Base-by-base conservation (phyloP, 441 rosid species). In the Breynia disticha region DNA sequence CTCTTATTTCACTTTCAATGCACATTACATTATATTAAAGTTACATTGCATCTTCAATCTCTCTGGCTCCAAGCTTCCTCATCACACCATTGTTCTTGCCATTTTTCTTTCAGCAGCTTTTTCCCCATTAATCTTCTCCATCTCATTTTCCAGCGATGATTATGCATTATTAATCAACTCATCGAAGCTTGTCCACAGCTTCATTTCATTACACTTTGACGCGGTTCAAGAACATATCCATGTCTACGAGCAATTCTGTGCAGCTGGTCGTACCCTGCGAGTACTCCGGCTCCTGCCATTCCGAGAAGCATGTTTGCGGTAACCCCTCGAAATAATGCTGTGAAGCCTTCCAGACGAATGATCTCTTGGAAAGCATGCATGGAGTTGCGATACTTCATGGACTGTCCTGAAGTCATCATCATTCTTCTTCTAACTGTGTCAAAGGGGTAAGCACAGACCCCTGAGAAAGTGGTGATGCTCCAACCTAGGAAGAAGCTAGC, bases 241-340 rank as follows among this genome's bases (percentile, higher is more conserved):
- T 48, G 76, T 64, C 65, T 67, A 44, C 15, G 41, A 48, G 90
- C 93, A 50, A 84, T 61, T 66, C 67, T 76, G 53, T 86, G 86
- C 60, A 93, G 85, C 61, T 81, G 87, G 79, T 88, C 98, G 58
- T 88, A 86, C 21, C 98, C 90, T 7, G 98, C 87, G 57, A 89
- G 90, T 50, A 81, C 97, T 49, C 96, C 96, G 18, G 96, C 98
- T 52, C 97, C 98, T 10, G 97, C 97, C 59, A 86, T 70, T 37
- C 97, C 95, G n/a, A 80, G 79, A 64, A 93, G 95, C 86, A 93
- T 88, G 55, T 89, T 93, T 10, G 98, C 97, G 24, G 91, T 68
- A 52, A 81, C 95, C 48, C 93, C 98, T 64, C 84, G 79, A 49
- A 63, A 93, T n/a, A 93, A 71, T 9, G 88, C 86, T 55, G 57